Evolutionary conservation across 2,329 filamentous ascomycete genomes (phyloP).

Genomic region (Diaporthe ampelina): DNA sequence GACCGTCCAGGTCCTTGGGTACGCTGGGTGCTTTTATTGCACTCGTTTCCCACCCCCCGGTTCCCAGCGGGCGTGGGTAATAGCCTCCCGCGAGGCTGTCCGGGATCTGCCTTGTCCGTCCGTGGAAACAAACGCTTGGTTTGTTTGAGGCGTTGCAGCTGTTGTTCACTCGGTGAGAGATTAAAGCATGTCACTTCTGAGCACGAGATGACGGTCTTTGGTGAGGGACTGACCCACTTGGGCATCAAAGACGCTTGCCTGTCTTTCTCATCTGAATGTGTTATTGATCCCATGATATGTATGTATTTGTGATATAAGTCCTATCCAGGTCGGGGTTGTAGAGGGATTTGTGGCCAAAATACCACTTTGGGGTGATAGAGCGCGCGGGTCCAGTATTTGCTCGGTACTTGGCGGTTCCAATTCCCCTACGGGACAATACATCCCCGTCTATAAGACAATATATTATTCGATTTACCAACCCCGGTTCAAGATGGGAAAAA

Average conservation of each 20-base stretch:
- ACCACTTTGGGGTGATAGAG: not conserved
- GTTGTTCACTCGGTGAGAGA: slow-evolving; percentile 25
- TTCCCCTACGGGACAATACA: slow-evolving; percentile 9
- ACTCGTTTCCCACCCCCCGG: slow-evolving; percentile 1
- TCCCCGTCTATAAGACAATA: slow-evolving; percentile 1
- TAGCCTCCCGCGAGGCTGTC: not conserved
- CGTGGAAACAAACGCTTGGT: slow-evolving; percentile 30
- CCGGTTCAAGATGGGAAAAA: slow-evolving; percentile 4
- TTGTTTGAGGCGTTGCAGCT: slow-evolving; percentile 25
- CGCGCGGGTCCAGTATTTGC: not conserved
- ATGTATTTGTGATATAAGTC: slow-evolving; percentile 9
- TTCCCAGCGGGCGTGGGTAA: slow-evolving; percentile 14
- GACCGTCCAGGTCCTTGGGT: slow-evolving; percentile 5
- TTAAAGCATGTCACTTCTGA: slow-evolving; percentile 16
- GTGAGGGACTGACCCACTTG: not conserved
- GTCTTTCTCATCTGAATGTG: not conserved
- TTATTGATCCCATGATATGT: not conserved
- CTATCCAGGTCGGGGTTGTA: not conserved
- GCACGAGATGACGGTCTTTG: not conserved
- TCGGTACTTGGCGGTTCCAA: slow-evolving; percentile 7
- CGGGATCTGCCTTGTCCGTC: slow-evolving; percentile 21
- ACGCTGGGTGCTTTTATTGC: not conserved
- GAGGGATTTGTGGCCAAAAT: slow-evolving; percentile 25
- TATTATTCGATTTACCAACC: slow-evolving; percentile 10
- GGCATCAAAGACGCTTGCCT: slow-evolving; percentile 8